Evolutionary conservation across 768 basidiomycete genomes (phyloP), one percentile per base, ranked within the genome.

Genomic region (Stropharia rugosoannulata): DNA sequence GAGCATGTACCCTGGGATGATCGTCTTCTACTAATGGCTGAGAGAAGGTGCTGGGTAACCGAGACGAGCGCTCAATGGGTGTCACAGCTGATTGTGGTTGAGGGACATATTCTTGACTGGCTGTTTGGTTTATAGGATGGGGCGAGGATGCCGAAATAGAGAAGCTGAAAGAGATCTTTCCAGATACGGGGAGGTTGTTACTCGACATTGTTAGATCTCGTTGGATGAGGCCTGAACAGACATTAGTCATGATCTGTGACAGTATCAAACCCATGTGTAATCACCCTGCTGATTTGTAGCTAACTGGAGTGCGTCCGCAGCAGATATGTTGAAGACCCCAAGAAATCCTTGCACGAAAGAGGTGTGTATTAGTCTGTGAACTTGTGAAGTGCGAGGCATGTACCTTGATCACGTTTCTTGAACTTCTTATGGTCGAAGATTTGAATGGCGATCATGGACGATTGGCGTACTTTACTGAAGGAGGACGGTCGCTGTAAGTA

Each of bases 361-460:
- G 57, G 32, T 11, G 41, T 25, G 32, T 9, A 40, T 7, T 16
- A 38, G 18, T 13, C 18, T 50, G 51, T 42, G 38, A 42, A 18
- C 22, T 46, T 46, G 22, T 22, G 16, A 71, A 55, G 73, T 70
- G 73, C 59, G 47, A 68, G 71, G 54, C 41, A 42, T 62, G 59
- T 36, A 75, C 80, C 93, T 76, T 95, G 93, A 68, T 95, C 93
- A 63, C 86, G 83, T 69, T 85, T 86, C 74, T 82, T 93, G 74
- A 91, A 94, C 70, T 90, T 93, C 66, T 84, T 82, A 71, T 93
- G 87, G 77, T 96, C 94, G 66, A 95, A 94, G 56, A 96, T 83
- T 73, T 95, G 92, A 44, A 95, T 89, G 22, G 81, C 79, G 64
- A 95, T 80, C 62, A 83, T 78, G 36, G 92, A 93, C 27, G 85